phyloP scores from a whole-genome alignment of 495 filamentous ascomycete genomes.

The Aspergillus panamensis region DNA sequence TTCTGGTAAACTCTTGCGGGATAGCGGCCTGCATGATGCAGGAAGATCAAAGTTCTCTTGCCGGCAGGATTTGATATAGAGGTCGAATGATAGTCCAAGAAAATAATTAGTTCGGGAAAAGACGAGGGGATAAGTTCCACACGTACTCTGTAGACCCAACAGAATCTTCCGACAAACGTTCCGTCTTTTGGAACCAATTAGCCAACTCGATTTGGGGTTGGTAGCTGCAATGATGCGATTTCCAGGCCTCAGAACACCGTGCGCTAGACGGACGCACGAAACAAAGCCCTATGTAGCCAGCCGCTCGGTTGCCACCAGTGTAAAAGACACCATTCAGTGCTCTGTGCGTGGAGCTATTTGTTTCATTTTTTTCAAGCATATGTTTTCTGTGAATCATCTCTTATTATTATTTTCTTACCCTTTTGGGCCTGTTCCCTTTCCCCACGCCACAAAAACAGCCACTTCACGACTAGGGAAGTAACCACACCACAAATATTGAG shows the following conservation, averaged over 20 bases:
- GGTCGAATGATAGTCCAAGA: background rate
- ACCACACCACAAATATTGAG: conserved; percentile 7
- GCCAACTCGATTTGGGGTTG: conserved; percentile 9
- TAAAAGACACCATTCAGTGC: conserved; percentile 11
- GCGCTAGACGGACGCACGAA: conserved; percentile 4
- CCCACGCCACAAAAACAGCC: conserved; percentile 14
- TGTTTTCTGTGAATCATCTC: too few relatives aligned
- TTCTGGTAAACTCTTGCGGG: background rate
- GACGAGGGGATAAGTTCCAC: background rate
- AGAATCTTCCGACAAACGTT: conserved; percentile 17
- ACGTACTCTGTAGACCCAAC: conserved; percentile 1
- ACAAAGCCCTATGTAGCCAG: conserved; percentile 24
- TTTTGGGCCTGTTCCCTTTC: background rate
- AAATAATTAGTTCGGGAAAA: background rate
- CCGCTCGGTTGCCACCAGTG: conserved; percentile 13
- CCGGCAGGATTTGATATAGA: conserved; percentile 5
- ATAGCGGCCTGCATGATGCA: conserved; percentile 15
- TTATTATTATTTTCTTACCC: background rate
- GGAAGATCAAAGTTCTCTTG: background rate
- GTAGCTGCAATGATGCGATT: conserved; percentile 12
- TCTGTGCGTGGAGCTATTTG: background rate
- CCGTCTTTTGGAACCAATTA: conserved; percentile 4
- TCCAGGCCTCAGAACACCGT: background rate
- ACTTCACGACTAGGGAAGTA: background rate
- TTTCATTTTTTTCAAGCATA: background rate